Percentiles rank a stretch among this genome's conserved stretches.
Evolutionary conservation across 495 filamentous ascomycete genomes (phyloP).

Genomic region (Polyplosphaeria fusca): DNA sequence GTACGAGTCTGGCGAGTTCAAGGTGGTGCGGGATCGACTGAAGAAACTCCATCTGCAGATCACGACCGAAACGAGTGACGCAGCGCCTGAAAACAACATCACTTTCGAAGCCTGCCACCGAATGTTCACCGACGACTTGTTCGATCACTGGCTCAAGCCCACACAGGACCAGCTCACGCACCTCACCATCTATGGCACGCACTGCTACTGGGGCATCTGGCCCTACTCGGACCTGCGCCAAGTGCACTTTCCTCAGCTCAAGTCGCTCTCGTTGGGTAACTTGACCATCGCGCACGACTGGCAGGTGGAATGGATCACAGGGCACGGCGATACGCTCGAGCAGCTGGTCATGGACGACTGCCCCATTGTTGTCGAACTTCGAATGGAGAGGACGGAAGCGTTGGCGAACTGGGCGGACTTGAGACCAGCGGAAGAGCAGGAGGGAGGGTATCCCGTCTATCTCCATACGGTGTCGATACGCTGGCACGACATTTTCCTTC

Average conservation of each 20-base stretch:
- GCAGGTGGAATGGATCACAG: constrained; percentile 2
- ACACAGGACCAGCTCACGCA: constrained; percentile 6
- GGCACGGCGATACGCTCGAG: constrained; percentile 1
- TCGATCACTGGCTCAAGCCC: not conserved
- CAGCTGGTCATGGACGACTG: constrained; percentile 2
- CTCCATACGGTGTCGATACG: too few species aligned
- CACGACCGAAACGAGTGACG: not conserved
- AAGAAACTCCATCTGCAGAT: constrained; percentile 2
- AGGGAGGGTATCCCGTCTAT: too few species aligned
- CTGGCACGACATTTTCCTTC: too few species aligned
- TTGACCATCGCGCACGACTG: constrained; percentile 7
- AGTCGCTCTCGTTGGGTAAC: not conserved
- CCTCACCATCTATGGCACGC: constrained; percentile 5
- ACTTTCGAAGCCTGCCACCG: not conserved
- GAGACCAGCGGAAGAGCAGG: not conserved
- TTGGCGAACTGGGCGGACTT: not conserved
- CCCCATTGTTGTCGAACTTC: not conserved
- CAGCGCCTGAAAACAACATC: not conserved
- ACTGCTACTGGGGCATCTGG: constrained; percentile 2
- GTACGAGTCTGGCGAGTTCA: not conserved
- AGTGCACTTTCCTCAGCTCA: not conserved
- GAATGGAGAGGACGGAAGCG: not conserved
- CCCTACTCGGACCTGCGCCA: not conserved
- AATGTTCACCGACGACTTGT: not conserved
- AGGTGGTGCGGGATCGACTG: not conserved